Evolutionary conservation across 1,284 basidiomycete species (phyloP), one percentile per base, ranked within the genome.

Genomic region (Fomes fomentarius): DNA sequence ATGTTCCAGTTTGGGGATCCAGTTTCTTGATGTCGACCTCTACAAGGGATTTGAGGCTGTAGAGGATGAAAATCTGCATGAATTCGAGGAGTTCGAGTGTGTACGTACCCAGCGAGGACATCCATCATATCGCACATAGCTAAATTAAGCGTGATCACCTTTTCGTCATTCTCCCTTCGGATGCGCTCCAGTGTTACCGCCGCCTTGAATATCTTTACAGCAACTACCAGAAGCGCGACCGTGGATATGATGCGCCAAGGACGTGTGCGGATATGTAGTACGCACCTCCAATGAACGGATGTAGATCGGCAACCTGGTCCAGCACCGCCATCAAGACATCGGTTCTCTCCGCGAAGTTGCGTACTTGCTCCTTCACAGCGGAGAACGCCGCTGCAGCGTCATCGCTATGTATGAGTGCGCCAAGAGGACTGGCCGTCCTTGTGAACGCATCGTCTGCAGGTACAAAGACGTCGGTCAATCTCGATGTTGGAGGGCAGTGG

Each of bases 91-190:
- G 28, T 34, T 33, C 7, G 0, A 24, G 6, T 1, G n/a, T 12
- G 9, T 17, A 66, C 74, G 7, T 41, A 77, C 77, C 72, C 66
- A 21, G 74, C 68, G 33, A 79, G 65, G 1, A 68, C 63, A 7
- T 62, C 61, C 73, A 80, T 77, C 70, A 76, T 73, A 45, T 74
- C 72, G 52, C 72, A 71, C 75, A 79, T 79, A 41, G 66, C 60
- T 10, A 73, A 47, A 40, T 73, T 71, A 4, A 80, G 58, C 0
- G 69, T 69, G 2, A 73, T 21, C 0, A 78, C 70, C 43, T 75
- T 77, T 46, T 66, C 67, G 53, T 78, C 73, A 47, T 79, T 80
- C 12, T 76, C 71, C 11, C 74, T 59, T 24, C 75, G 66, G 2
- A 66, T 73, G 4, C 73, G 44, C 47, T 78, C 74, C 12, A 79